Percentiles rank a stretch among this genome's conserved stretches.
These are phyloP conservation scores for Botrytis cinerea DNA, from an alignment of 2,329 filamentous ascomycete species.

Conservation along the genomic window DNA sequence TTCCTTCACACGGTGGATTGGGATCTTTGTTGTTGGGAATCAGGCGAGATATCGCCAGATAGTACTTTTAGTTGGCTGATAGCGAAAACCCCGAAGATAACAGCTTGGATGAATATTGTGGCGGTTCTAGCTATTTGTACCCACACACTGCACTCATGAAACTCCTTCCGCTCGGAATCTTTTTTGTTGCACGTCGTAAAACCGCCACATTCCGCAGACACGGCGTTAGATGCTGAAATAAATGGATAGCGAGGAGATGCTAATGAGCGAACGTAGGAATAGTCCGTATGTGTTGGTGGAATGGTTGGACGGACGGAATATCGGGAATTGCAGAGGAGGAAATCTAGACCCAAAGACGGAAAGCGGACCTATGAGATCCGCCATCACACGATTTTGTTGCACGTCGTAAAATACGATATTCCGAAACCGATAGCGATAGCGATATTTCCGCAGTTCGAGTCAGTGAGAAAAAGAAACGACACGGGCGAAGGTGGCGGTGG, in stretches of 20 bases:
- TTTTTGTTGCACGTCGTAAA: constrained; percentile 14
- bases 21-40: neutral
- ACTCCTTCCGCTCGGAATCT: neutral
- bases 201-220: constrained; percentile 18
- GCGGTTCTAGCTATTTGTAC: neutral
- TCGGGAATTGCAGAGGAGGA: neutral
- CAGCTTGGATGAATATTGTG: neutral
- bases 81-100: neutral
- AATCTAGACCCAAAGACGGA: neutral
- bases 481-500: neutral
- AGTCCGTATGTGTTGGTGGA: neutral
- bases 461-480: neutral
- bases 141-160: neutral
- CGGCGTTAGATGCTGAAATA: neutral
- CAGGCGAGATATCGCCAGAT: constrained; percentile 5
- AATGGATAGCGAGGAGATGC: neutral
- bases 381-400: neutral
- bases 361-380: neutral
- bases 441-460: neutral
- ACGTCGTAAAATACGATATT: constrained; percentile 2
- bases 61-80: neutral
- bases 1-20: too few relatives aligned
- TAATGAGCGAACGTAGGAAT: neutral
- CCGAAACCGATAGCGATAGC: neutral
- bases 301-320: neutral